A percentile compares a stretch with the other conserved stretches of the same genome.
Conservation (phyloP, 768 basidiomycete genomes). For the Mycena floridula region DNA sequence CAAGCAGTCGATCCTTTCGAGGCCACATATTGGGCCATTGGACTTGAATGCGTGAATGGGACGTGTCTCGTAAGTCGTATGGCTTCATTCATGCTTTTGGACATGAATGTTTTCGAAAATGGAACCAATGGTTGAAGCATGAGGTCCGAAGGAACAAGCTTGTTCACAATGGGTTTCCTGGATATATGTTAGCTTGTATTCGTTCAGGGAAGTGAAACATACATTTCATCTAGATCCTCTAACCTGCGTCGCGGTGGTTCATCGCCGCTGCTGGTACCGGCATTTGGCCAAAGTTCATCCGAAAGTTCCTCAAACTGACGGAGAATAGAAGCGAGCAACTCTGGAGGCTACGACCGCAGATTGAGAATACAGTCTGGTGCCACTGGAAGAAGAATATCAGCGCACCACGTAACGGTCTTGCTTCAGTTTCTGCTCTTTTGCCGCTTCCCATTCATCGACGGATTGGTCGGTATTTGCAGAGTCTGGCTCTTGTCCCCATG, state of each 20-base stretch:
- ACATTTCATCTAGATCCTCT: conserved; percentile 55
- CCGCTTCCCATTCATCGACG: conserved; percentile 64
- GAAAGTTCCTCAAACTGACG: conserved; percentile 46
- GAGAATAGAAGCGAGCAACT: conserved; percentile 54
- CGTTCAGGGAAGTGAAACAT: conserved; percentile 24
- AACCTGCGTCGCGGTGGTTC: conserved; percentile 16
- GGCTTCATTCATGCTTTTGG: conserved; percentile 54
- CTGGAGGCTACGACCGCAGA: conserved; percentile 65
- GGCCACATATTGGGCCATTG: conserved; percentile 61
- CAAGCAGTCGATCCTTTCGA: conserved; percentile 73
- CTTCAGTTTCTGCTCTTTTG: conserved; percentile 49
- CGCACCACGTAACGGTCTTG: conserved; percentile 64
- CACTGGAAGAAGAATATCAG: conserved; percentile 10
- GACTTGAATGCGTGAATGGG: conserved; percentile 48
- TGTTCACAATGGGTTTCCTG: conserved; percentile 35
- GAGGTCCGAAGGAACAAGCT: conserved; percentile 45
- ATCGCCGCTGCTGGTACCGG: conserved; percentile 1
- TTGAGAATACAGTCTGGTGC: conserved; percentile 12
- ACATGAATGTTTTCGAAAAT: conserved; percentile 50
- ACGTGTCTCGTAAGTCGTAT: conserved; percentile 60
- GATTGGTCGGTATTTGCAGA: conserved; percentile 16
- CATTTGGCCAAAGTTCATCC: conserved; percentile 44
- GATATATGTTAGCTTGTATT: background rate
- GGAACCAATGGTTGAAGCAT: conserved; percentile 41
- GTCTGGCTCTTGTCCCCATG: conserved; percentile 30